A percentile compares a stretch with the other conserved stretches of the same genome.
phyloP scores from a whole-genome alignment of 2,329 filamentous ascomycete genomes.

The Lecanicillium sp. region DNA sequence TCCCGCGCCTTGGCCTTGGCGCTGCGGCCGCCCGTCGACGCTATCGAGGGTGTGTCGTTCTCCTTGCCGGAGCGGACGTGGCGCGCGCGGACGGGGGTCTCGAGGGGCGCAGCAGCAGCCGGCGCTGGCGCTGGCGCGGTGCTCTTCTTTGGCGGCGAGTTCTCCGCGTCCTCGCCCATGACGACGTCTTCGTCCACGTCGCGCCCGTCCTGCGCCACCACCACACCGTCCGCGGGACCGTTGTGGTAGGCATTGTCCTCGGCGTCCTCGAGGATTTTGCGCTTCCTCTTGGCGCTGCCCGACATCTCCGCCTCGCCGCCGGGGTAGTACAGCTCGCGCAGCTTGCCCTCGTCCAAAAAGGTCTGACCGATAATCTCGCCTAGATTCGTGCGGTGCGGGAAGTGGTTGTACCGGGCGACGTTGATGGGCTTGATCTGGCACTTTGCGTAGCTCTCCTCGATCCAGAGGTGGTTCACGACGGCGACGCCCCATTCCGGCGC shows the following conservation, averaged over 20 bases:
- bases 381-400: conserved; percentile 83
- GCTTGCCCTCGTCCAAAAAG: conserved; percentile 58
- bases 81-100: conserved; percentile 36
- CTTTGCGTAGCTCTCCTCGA: conserved; percentile 93
- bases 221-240: conserved; percentile 42
- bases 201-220: conserved; percentile 33
- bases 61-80: conserved; percentile 63
- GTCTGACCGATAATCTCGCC: conserved; percentile 91
- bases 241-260: conserved; percentile 45
- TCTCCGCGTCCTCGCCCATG: conserved; percentile 37
- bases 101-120: conserved; percentile 18
- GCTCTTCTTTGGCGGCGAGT: conserved; percentile 19
- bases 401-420: conserved; percentile 73
- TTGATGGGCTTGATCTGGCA: conserved; percentile 70
- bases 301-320: conserved; percentile 48
- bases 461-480: conserved; percentile 91
- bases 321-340: conserved; percentile 63
- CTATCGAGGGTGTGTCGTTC: conserved; percentile 68
- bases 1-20: conserved; percentile 82
- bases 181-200: conserved; percentile 36
- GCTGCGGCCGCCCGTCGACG: conserved; percentile 68
- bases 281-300: conserved; percentile 40
- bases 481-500: conserved; percentile 88
- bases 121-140: background rate
- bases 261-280: conserved; percentile 43